A percentile compares a stretch with the other conserved stretches of the same genome.
These are phyloP conservation scores for Beta macrorhiza DNA, from an alignment of 179 eudicot species.

Conservation along the genomic window DNA sequence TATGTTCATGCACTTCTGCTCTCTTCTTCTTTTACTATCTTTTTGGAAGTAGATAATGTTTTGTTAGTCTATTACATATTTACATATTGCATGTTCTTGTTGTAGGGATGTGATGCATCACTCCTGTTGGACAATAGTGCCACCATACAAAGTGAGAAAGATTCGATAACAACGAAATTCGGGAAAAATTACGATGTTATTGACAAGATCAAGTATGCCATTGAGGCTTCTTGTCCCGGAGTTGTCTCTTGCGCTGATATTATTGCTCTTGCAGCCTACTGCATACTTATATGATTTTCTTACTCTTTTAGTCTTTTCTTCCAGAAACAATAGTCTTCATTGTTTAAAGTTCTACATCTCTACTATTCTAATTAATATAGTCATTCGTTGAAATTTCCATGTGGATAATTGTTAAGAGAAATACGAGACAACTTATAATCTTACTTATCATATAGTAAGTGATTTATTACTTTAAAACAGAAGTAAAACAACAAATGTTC, in stretches of 20 bases:
- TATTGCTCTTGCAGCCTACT: background rate
- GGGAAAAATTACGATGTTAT: background rate
- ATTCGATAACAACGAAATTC: background rate
- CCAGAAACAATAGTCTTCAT: no score
- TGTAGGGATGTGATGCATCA: constrained; percentile 10
- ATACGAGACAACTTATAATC: no score
- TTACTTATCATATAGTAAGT: no score
- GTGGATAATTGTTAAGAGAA: no score
- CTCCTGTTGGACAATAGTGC: background rate
- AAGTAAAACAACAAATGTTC: no score
- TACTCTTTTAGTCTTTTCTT: no score
- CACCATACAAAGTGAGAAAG: background rate
- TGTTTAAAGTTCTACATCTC: no score
- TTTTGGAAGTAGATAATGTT: no score
- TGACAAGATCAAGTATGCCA: background rate
- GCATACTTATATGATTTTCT: no score
- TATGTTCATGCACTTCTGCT: background rate
- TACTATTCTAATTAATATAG: no score
- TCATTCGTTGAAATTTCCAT: no score
- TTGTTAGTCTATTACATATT: background rate
- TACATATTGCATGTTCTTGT: background rate
- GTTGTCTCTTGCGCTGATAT: constrained; percentile 8
- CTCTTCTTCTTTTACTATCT: background rate
- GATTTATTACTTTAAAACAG: no score
- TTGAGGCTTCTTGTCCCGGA: background rate